Conservation (phyloP, 179 eudicot genomes). For the Carnegiea gigantea region DNA sequence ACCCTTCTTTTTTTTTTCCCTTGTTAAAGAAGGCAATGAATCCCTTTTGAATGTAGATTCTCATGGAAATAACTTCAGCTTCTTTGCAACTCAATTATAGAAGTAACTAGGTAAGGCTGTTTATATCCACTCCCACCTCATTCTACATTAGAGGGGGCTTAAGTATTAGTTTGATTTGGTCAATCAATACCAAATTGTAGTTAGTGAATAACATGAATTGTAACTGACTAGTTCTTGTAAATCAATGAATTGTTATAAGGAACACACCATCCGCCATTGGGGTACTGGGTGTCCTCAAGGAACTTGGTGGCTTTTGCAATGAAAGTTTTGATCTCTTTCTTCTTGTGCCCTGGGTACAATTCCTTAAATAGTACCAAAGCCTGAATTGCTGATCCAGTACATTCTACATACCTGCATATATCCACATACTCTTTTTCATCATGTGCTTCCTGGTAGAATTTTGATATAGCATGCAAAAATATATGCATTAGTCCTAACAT, state of each 20-base stretch:
- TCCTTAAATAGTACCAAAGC: constrained; percentile 43
- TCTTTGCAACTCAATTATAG: no score
- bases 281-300: constrained; percentile 44
- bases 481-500: neutral
- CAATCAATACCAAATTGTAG: neutral
- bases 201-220: neutral
- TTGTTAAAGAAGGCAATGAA: no score
- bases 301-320: constrained; percentile 33
- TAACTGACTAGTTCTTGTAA: neutral
- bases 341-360: constrained; percentile 42
- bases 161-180: no score
- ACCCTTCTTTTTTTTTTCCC: neutral
- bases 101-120: no score
- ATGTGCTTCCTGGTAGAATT: neutral
- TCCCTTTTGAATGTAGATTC: neutral
- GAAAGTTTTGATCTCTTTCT: constrained; percentile 43
- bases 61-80: neutral
- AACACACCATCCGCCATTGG: constrained; percentile 53
- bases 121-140: no score
- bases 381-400: constrained; percentile 51
- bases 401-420: constrained; percentile 52
- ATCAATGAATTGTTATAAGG: neutral
- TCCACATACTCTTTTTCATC: neutral
- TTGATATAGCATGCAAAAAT: neutral
- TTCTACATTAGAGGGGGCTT: no score